These are phyloP conservation scores for Komagataella phaffii DNA, from an alignment of 805 yeast genomes.

Conservation along the genomic window DNA sequence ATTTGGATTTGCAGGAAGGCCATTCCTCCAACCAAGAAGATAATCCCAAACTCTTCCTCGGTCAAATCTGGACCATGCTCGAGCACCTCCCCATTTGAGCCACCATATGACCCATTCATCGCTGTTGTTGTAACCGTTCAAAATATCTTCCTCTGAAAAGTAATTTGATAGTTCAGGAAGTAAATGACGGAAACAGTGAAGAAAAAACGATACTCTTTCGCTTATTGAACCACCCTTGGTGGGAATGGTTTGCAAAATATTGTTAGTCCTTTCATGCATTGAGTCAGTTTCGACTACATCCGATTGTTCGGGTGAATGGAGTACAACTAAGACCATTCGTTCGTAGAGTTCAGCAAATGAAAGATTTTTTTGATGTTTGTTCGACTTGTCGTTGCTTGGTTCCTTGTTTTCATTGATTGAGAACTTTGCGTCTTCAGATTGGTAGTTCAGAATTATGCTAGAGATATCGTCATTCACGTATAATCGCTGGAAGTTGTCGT, in stretches of 20 bases:
- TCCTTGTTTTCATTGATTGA: not conserved
- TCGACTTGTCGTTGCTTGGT: not conserved
- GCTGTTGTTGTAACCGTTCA: conserved; percentile 45
- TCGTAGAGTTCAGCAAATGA: conserved; percentile 61
- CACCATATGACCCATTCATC: conserved; percentile 94
- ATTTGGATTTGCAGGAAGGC: conserved; percentile 10
- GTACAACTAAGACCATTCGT: conserved; percentile 56
- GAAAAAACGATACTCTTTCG: conserved; percentile 55
- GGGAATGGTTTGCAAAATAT: conserved; percentile 22
- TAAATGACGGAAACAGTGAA: conserved; percentile 43
- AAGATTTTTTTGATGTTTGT: conserved; percentile 22
- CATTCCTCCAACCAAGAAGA: conserved; percentile 62
- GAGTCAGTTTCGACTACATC: not conserved
- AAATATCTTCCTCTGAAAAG: conserved; percentile 68
- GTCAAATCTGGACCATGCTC: conserved; percentile 69
- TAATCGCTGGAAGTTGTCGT: conserved; percentile 18
- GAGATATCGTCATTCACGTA: conserved; percentile 4
- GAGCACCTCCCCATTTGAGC: conserved; percentile 83
- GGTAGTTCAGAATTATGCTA: not conserved
- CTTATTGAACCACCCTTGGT: conserved; percentile 51
- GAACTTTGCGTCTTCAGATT: not conserved
- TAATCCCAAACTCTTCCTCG: conserved; percentile 87
- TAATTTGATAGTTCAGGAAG: conserved; percentile 69
- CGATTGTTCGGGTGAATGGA: conserved; percentile 49
- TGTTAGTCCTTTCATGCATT: not conserved